phyloP scores from a whole-genome alignment of 202 grass and related monocot genomes.

The Bolboschoenoplectus hybrid region DNA sequence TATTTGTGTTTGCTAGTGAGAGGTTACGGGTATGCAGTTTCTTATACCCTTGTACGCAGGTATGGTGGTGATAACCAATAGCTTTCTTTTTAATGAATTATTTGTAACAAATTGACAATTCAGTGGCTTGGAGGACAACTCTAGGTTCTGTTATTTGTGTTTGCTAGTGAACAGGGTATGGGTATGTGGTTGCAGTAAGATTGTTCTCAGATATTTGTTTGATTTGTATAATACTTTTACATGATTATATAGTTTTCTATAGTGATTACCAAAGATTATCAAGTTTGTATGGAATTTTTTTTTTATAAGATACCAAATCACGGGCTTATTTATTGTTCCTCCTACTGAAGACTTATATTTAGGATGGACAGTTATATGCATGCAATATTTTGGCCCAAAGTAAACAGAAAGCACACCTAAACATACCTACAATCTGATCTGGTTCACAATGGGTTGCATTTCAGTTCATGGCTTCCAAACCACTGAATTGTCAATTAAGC shows the following conservation, averaged over 20 bases:
- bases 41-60: neutral
- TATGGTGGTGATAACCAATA: neutral
- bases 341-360: slow-evolving; percentile 16
- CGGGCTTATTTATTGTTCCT: neutral
- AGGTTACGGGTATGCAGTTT: neutral
- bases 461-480: too few species aligned
- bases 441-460: neutral
- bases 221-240: neutral
- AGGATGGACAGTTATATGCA: neutral
- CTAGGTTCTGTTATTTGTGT: neutral
- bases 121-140: neutral
- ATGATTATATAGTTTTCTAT: neutral
- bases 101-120: neutral
- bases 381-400: neutral
- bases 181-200: neutral
- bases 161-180: neutral
- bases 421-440: neutral
- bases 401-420: neutral
- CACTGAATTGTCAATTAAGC: too few species aligned
- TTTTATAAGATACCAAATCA: neutral
- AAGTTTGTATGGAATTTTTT: neutral
- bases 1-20: neutral
- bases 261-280: neutral
- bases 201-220: neutral
- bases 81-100: neutral